phyloP scores from a whole-genome alignment of 176 grass and related monocot species.

The Dactylis glomerata region DNA sequence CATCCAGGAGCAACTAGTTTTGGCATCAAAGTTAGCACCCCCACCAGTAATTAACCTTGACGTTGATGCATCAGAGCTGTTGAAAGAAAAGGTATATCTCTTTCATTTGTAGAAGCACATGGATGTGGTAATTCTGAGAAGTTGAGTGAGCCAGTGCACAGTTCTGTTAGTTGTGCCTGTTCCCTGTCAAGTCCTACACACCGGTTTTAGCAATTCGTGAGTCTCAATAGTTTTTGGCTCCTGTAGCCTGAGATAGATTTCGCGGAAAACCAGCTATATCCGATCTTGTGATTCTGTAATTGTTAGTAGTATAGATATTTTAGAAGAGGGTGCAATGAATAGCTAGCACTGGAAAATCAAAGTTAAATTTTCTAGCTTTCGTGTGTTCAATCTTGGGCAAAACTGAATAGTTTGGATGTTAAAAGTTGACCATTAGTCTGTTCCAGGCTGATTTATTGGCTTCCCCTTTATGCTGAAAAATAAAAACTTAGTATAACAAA shows the following conservation, averaged over 20 bases:
- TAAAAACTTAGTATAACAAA: background rate
- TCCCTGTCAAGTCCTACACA: background rate
- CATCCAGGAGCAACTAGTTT: conserved; percentile 69
- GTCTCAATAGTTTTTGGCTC: background rate
- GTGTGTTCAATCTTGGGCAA: background rate
- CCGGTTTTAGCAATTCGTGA: background rate
- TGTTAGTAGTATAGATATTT: background rate
- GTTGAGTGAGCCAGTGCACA: background rate
- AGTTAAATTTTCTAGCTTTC: background rate
- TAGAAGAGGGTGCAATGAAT: background rate
- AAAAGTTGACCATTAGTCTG: conserved; percentile 1
- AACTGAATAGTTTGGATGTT: background rate
- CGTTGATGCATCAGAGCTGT: conserved; percentile 52
- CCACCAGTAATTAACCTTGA: conserved; percentile 50
- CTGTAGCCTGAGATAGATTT: background rate
- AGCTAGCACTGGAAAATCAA: background rate
- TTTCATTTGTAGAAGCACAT: conserved; percentile 83
- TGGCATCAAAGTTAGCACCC: conserved; percentile 61
- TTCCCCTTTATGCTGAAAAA: background rate
- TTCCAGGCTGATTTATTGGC: conserved; percentile 13
- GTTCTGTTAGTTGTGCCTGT: background rate
- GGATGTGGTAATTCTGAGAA: background rate
- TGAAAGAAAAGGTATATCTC: conserved; percentile 94
- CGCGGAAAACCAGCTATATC: too few relatives aligned
- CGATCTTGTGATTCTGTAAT: background rate